phyloP scores from a whole-genome alignment of 805 yeast species.

The Teunomyces panamensis region DNA sequence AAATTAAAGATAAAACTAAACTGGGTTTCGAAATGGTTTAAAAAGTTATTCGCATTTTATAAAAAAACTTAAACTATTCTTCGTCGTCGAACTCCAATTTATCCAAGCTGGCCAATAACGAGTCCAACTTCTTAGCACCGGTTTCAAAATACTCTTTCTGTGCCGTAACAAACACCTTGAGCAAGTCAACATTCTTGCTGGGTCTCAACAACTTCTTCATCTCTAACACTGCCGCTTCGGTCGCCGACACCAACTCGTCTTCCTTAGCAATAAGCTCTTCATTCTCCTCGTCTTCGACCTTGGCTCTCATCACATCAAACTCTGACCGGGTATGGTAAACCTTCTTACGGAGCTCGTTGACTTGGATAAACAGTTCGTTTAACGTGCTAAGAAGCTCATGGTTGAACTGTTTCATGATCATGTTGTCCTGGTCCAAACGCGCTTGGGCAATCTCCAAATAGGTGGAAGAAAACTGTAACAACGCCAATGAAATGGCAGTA shows the following conservation, averaged over 20 bases:
- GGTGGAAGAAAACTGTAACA: conserved; percentile 52
- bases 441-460: conserved; percentile 65
- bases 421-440: conserved; percentile 67
- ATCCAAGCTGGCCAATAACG: conserved; percentile 28
- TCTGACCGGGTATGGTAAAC: conserved; percentile 69
- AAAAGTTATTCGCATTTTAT: not conserved
- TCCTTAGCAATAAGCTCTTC: conserved; percentile 57
- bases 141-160: conserved; percentile 59
- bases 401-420: conserved; percentile 59
- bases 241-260: conserved; percentile 78
- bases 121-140: conserved; percentile 32
- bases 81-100: conserved; percentile 36
- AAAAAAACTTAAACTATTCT: conserved; percentile 3
- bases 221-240: conserved; percentile 72
- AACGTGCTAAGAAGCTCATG: conserved; percentile 50
- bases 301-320: conserved; percentile 69
- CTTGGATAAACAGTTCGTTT: conserved; percentile 52
- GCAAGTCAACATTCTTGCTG: conserved; percentile 57
- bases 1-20: not conserved
- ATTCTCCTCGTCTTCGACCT: conserved; percentile 47
- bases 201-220: conserved; percentile 74
- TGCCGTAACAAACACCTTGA: conserved; percentile 65
- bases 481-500: conserved; percentile 50
- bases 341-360: conserved; percentile 57
- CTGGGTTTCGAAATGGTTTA: not conserved